Evolutionary conservation across 2,329 filamentous ascomycete species (phyloP).

Genomic region (Chrysoporthe cubensis): DNA sequence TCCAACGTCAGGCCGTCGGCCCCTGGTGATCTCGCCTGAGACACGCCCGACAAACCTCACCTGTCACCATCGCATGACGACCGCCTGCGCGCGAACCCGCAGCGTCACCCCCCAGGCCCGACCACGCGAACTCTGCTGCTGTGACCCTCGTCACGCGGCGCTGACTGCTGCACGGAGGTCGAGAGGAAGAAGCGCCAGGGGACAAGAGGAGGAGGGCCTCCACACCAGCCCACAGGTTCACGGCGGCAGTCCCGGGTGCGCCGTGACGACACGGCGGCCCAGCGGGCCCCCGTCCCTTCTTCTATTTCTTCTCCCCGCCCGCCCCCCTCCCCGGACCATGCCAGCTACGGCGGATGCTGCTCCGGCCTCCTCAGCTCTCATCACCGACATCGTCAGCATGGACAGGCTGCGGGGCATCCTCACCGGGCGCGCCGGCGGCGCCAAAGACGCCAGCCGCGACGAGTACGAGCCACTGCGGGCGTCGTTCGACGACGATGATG

Average conservation of each 20-base stretch:
- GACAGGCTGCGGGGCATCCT: slow-evolving; percentile 26
- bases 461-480: slow-evolving; percentile 35
- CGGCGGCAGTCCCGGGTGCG: not conserved
- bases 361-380: not conserved
- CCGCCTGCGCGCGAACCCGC: too few species aligned
- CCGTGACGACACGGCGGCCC: too few species aligned
- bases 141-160: not conserved
- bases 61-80: slow-evolving; percentile 21
- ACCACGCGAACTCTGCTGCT: not conserved
- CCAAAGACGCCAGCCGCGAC: slow-evolving; percentile 32
- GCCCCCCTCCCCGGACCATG: not conserved
- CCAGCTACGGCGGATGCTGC: not conserved
- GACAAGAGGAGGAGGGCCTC: not conserved
- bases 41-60: slow-evolving; percentile 8
- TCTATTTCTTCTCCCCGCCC: not conserved
- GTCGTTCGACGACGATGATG: slow-evolving; percentile 31
- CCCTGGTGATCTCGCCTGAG: slow-evolving; percentile 12
- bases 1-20: slow-evolving; percentile 5
- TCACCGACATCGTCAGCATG: slow-evolving; percentile 22
- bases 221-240: not conserved
- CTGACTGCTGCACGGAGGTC: not conserved
- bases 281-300: not conserved
- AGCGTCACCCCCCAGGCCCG: not conserved
- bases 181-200: not conserved
- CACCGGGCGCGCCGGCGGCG: slow-evolving; percentile 35